phyloP scores from a whole-genome alignment of 768 basidiomycete genomes.

The Pilatotrama ljubarskyi region DNA sequence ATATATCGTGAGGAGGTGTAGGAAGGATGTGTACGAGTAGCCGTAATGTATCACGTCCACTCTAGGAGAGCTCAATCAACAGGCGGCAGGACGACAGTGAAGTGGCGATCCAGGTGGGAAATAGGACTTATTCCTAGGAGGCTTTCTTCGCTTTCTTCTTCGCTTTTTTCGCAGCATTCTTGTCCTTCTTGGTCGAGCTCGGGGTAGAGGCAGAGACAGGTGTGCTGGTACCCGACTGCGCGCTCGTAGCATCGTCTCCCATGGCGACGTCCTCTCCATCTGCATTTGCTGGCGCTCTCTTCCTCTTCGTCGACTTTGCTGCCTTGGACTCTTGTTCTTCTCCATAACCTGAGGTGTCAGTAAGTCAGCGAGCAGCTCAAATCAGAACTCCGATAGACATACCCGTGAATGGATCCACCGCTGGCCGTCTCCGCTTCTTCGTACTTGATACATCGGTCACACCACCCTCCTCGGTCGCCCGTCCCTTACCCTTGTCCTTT shows the following conservation, averaged over 20 bases:
- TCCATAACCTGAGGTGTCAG: constrained; percentile 33
- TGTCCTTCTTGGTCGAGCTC: constrained; percentile 27
- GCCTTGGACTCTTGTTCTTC: constrained; percentile 21
- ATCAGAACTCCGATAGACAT: constrained; percentile 21
- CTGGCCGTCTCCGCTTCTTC: constrained; percentile 51
- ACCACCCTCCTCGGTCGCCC: constrained; percentile 3
- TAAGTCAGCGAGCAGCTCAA: constrained; percentile 19
- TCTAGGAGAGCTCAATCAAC: not conserved
- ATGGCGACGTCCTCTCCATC: constrained; percentile 15
- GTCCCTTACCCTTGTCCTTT: constrained; percentile 29
- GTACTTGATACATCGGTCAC: not conserved
- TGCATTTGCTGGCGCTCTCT: constrained; percentile 10
- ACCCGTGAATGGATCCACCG: constrained; percentile 71
- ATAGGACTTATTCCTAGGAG: not conserved
- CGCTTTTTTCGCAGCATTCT: constrained; percentile 35
- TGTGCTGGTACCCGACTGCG: constrained; percentile 27
- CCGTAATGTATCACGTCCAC: constrained; percentile 12
- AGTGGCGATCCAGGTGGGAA: not conserved
- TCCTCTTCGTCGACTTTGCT: constrained; percentile 17
- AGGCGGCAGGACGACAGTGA: not conserved
- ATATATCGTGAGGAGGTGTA: constrained; percentile 1
- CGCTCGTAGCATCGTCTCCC: constrained; percentile 10
- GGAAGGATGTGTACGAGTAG: constrained; percentile 1
- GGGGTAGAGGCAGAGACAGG: constrained; percentile 23
- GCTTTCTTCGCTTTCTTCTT: constrained; percentile 35